Base-by-base conservation (phyloP, 2,329 filamentous ascomycete genomes). In the Colletotrichum theobromicola region DNA sequence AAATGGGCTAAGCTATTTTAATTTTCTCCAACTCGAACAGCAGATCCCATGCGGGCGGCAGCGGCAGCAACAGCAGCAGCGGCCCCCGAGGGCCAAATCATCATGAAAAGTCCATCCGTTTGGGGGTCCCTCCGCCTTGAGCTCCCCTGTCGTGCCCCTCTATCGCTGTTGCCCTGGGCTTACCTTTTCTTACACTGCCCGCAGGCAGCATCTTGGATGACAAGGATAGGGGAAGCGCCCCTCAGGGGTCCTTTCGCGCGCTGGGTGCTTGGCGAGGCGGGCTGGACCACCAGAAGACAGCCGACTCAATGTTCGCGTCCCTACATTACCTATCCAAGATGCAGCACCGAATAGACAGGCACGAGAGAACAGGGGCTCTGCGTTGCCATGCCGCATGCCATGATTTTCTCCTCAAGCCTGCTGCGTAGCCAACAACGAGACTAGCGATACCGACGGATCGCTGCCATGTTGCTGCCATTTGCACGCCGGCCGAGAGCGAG, bases 141-240 rank as follows among this genome's bases (percentile, higher is more conserved):
- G 26, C 46, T 24, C 69, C 69, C 65, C 46, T 65, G 58, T 60
- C 28, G 64, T 58, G 50, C 64, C 64, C 66, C 66, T 68, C 66
- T 32, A 67, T 60, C 15, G 18, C 24, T 46, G 34, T n/a, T 6
- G 46, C 46, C 28, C 30, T 66, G 63, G 42, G 37, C 46, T 55
- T 12, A 15, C 21, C 7, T 57, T 57, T 57, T 57, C 26, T 57
- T 57, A 30, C 53, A 57, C 12, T 55, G 53, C 50, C 50, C 57
- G 57, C 30, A 60, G 57, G 16, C 21, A 26, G 21, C 53, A 28
- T 57, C 26, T 57, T 28, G 53, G 24, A 57, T 21, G 42, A 42
- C 68, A 66, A 46, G 61, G 68, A 66, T 66, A 50, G 21, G 69
- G 63, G 35, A 55, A 13, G 42, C 34, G 28, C 50, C 35, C 34